Conservation (phyloP, 2,329 filamentous ascomycete genomes). For the Thyridium curvatum region DNA sequence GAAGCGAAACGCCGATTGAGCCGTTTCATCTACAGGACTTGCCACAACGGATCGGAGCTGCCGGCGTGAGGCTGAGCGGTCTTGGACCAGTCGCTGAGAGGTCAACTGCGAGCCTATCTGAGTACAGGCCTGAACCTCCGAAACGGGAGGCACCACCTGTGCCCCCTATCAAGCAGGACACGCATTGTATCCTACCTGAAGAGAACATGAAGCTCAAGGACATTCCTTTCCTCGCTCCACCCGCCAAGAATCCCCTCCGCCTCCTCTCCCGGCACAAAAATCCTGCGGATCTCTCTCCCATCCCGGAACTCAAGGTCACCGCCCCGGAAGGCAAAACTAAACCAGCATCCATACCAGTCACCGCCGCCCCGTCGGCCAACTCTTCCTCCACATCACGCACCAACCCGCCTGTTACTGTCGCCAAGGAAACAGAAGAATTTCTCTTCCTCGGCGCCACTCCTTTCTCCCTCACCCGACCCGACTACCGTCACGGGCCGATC, state of each 20-base stretch:
- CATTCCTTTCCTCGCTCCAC: slow-evolving; percentile 21
- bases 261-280: slow-evolving; percentile 4
- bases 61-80: slow-evolving; percentile 22
- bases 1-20: slow-evolving; percentile 35
- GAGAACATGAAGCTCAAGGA: slow-evolving; percentile 11
- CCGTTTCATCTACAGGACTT: slow-evolving; percentile 44
- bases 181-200: neutral
- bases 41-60: slow-evolving; percentile 32
- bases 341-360: slow-evolving; percentile 5
- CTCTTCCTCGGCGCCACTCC: slow-evolving; percentile 42
- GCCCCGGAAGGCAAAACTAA: slow-evolving; percentile 10
- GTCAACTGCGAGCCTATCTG: slow-evolving; percentile 14
- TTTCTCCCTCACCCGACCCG: slow-evolving; percentile 41
- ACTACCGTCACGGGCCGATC: slow-evolving; percentile 50
- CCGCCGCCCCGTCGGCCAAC: slow-evolving; percentile 4
- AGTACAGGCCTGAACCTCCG: slow-evolving; percentile 10
- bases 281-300: slow-evolving; percentile 18
- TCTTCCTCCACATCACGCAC: slow-evolving; percentile 4
- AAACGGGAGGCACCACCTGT: no score
- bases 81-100: slow-evolving; percentile 20
- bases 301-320: slow-evolving; percentile 30
- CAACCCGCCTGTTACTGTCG: slow-evolving; percentile 10
- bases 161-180: no score
- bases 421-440: slow-evolving; percentile 31
- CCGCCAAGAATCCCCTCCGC: slow-evolving; percentile 20